Evolutionary conservation across 495 filamentous ascomycete genomes (phyloP).

Genomic region (Penicillium silybi): DNA sequence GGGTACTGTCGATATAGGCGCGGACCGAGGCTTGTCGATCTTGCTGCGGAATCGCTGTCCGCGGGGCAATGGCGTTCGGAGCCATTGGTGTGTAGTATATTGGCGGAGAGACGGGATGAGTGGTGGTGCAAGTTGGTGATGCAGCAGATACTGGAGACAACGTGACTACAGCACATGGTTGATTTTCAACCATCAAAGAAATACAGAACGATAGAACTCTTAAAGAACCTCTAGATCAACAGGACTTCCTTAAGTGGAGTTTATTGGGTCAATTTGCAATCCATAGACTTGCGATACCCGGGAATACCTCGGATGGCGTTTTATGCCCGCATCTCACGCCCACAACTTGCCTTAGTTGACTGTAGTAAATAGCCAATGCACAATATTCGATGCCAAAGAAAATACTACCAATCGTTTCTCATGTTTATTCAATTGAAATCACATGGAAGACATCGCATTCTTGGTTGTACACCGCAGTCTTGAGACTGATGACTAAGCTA

Average conservation of each 20-base stretch:
- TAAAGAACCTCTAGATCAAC: background rate
- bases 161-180: background rate
- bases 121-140: background rate
- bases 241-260: background rate
- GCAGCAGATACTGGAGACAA: background rate
- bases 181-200: background rate
- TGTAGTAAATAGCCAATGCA: background rate
- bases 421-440: background rate
- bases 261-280: background rate
- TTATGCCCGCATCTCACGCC: background rate
- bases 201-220: background rate
- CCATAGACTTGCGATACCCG: background rate
- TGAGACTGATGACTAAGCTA: conserved; percentile 26
- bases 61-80: background rate
- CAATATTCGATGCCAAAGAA: background rate
- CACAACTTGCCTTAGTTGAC: background rate
- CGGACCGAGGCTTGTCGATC: conserved; percentile 14
- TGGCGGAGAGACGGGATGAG: background rate
- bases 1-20: conserved; percentile 32
- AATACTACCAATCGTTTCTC: background rate
- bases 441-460: conserved; percentile 9
- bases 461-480: conserved; percentile 20
- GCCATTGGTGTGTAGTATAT: conserved; percentile 4
- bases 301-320: background rate
- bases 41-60: background rate